Conservation (phyloP, 2,329 filamentous ascomycete species). For the Coniella lustricola region DNA sequence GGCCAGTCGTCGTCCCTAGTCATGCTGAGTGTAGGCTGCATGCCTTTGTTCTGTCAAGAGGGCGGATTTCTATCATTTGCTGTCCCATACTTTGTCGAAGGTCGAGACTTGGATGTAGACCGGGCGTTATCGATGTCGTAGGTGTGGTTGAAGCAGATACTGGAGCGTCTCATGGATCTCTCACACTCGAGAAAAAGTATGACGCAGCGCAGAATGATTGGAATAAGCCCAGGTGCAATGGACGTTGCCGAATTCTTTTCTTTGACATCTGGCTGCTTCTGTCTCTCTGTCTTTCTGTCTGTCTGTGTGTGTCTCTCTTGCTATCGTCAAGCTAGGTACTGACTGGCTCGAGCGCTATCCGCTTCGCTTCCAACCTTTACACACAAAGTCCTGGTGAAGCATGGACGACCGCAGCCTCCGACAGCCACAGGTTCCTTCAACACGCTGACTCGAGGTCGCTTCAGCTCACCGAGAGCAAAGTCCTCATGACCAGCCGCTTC, state of each 20-base stretch:
- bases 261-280: constrained; percentile 22
- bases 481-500: constrained; percentile 7
- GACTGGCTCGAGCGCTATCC: constrained; percentile 50
- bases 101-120: neutral
- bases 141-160: neutral
- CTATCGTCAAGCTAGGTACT: constrained; percentile 69
- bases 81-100: neutral
- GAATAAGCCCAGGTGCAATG: constrained; percentile 28
- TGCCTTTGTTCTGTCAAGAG: too few relatives aligned
- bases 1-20: too few relatives aligned
- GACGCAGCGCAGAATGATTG: constrained; percentile 29
- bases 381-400: constrained; percentile 35
- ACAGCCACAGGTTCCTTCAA: constrained; percentile 21
- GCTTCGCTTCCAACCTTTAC: constrained; percentile 37
- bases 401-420: constrained; percentile 10
- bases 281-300: constrained; percentile 14
- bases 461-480: constrained; percentile 21
- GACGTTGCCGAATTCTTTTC: constrained; percentile 29
- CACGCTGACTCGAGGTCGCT: constrained; percentile 30
- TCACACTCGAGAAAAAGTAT: constrained; percentile 27
- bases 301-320: constrained; percentile 43
- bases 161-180: constrained; percentile 20
- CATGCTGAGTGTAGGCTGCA: too few relatives aligned
- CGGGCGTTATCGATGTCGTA: constrained; percentile 1
- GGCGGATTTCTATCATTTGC: too few relatives aligned